Base-by-base conservation (phyloP, 1,284 basidiomycete species). In the Heterobasidion annosum region DNA sequence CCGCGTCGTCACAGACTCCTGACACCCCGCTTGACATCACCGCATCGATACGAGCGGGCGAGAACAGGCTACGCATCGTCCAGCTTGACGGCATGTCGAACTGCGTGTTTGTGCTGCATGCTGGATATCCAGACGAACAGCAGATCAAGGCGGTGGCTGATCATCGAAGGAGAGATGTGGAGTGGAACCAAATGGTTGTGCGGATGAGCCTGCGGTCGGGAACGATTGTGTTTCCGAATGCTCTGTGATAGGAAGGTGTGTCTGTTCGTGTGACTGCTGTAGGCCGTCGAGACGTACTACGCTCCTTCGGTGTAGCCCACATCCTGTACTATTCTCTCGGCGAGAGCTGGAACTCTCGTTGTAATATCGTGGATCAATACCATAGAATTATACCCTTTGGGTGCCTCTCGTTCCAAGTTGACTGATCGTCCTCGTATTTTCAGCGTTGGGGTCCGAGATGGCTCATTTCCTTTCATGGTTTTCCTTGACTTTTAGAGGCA, bases 61-160 rank as follows among this genome's bases (percentile, higher is more conserved):
- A 49, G 42, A 81, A 81, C 61, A 62, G 63, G 15, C 55, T 79
- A n/a, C 66, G 69, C 12, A 64, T 80, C 44, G 69, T 79, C 40
- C 77, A 79, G 52, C 65, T 81, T 19, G 67, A 61, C 43, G 68
- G 69, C 54, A 64, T 77, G 63, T 65, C 72, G 9, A 60, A 63
- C 40, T 66, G 61, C 51, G 63, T 76, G 8, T 79, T 81, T 59
- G 65, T 73, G 8, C 62, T 82, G 42, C 69, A 70, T 45, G 68
- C 65, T 12, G 40, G 42, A 13, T 51, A 33, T 25, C 61, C 61
- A 3, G 32, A 58, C 7, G 46, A 43, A 18, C 51, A 42, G 34
- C 19, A 48, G 40, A 2, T 61, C 9, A 19, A 47, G 15, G 18
- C 12, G n/a, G n/a, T 19, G 3, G 10, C 18, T 10, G 45, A 47